Percentiles rank a stretch among this genome's conserved stretches.
These are phyloP conservation scores for Cladophialophora immunda DNA, from an alignment of 2,329 filamentous ascomycete species.

Conservation along the genomic window DNA sequence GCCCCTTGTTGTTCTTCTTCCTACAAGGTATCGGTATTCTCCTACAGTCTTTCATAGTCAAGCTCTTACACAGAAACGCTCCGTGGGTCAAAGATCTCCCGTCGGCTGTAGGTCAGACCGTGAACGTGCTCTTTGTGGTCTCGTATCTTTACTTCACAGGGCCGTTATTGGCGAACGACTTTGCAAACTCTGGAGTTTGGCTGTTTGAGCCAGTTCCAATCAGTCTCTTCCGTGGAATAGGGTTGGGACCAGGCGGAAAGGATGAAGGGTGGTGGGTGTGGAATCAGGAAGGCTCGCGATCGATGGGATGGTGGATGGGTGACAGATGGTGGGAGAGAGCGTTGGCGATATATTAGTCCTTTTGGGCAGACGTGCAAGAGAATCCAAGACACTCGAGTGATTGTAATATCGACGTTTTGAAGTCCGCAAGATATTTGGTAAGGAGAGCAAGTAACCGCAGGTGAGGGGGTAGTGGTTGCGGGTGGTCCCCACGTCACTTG, in stretches of 20 bases:
- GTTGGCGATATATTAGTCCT: conserved; percentile 39
- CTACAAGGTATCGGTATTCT: conserved; percentile 73
- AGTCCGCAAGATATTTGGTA: not conserved
- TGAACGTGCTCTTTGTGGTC: conserved; percentile 70
- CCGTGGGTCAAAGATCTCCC: conserved; percentile 53
- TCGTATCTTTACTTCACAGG: conserved; percentile 75
- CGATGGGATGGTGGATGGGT: conserved; percentile 38
- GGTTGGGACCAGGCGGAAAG: conserved; percentile 62
- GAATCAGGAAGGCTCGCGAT: conserved; percentile 43
- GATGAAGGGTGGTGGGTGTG: conserved; percentile 75
- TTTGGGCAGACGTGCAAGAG: not conserved
- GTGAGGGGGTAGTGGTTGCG: not conserved
- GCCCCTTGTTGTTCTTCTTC: conserved; percentile 73
- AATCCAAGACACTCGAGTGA: not conserved
- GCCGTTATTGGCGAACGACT: conserved; percentile 75
- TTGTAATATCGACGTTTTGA: not conserved
- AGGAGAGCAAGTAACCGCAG: not conserved
- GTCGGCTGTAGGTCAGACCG: conserved; percentile 55
- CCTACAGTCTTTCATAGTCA: conserved; percentile 61
- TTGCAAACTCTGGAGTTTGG: conserved; percentile 78
- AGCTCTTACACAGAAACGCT: conserved; percentile 42
- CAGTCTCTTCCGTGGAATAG: conserved; percentile 72
- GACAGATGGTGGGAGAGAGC: conserved; percentile 41
- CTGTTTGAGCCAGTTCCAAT: conserved; percentile 82
- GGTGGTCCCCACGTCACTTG: not conserved